Base-by-base conservation (phyloP, 2,329 filamentous ascomycete genomes). In the Neofusicoccum umdonicola region DNA sequence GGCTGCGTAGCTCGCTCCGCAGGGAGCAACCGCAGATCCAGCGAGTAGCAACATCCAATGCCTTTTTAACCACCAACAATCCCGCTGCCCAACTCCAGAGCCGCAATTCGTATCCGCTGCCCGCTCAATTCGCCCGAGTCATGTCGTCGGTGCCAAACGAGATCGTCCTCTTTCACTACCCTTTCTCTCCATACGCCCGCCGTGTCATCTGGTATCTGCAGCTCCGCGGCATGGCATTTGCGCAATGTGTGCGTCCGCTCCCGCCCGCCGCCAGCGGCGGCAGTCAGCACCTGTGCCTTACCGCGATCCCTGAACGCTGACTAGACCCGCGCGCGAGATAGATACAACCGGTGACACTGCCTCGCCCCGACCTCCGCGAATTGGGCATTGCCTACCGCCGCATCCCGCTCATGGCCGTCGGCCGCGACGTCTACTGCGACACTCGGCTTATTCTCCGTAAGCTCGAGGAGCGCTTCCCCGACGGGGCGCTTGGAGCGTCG, bases 341-440 rank as follows among this genome's bases (percentile, higher is more conserved):
- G 87, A 73, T 86, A 60, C 89, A 92, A 86, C 88, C 89, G 0
- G 78, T 81, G 2, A 82, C 84, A 39, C 80, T 91, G 72, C 90
- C 90, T 6, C 86, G 89, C 31, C 88, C 88, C 0, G 88, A 90
- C 72, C 72, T 91, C 13, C 75, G 79, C 17, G 78, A 79, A 1
- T 81, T 92, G 13, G 88, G 87, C 31, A 81, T 91, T 63, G 78
- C 80, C 6, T 89, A 93, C 76, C 84, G 89, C 3, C 88, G 90
- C 65, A 91, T 91, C 64, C 90, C 90, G 1, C 71, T 92, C 58
- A 76, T 92, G 58, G 78, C 86, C 22, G 87, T 91, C 68, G 89
- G 88, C 15, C 81, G 84, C 5, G 85, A 90, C 71, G 78, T 92
- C 48, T 92, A 91, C 78, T 79, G 86, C 66, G 90, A 92, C 79